Base-by-base conservation (phyloP, 2,329 filamentous ascomycete genomes). In the Annulohypoxylon truncatum region DNA sequence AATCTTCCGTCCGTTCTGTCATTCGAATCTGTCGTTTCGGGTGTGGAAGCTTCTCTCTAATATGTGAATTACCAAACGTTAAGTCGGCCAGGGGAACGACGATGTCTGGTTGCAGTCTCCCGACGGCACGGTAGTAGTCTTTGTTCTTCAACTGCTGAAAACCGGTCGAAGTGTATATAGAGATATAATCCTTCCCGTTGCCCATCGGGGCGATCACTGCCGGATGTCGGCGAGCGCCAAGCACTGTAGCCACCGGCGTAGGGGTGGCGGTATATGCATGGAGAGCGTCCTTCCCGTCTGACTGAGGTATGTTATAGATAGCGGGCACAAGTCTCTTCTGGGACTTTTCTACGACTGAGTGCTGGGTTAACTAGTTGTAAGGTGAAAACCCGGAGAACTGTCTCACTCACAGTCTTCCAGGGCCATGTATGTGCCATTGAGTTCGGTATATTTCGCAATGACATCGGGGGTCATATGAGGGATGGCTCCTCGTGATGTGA, bases 391-490 rank as follows among this genome's bases (percentile, higher is more conserved):
- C 3, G 35, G 6, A 53, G n/a, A 18, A 4, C 38, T 13, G 8
- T 3, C 33, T 18, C 44, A 79, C 92, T 79, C 84, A 97, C 96
- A 98, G 79, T 99, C 96, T 83, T 99, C 96, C 26, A 98, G 82
- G 0, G 91, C 92, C 74, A 96, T 83, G 76, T 97, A 97, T 2
- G 92, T 84, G 24, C 91, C 92, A 26, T 83, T 82, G 64, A 96
- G 83, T 4, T 85, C 77, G 0, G 90, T 89, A 73, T 91, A 83
- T 59, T 88, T 89, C 40, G 80, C 78, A 70, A 96, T 83, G 66
- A 91, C 91, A 82, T 99, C 96, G 38, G 94, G 94, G 2, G 94
- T 92, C 69, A 99, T 81, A 80, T 99, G 96, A 54, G 96, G 94
- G 33, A 98, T 83, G 1, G 87, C 88, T 20, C 96, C 96, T 74